Base-by-base conservation (phyloP, 192 early-diverging fungal genomes). In the Chytriomyces hyalinus region DNA sequence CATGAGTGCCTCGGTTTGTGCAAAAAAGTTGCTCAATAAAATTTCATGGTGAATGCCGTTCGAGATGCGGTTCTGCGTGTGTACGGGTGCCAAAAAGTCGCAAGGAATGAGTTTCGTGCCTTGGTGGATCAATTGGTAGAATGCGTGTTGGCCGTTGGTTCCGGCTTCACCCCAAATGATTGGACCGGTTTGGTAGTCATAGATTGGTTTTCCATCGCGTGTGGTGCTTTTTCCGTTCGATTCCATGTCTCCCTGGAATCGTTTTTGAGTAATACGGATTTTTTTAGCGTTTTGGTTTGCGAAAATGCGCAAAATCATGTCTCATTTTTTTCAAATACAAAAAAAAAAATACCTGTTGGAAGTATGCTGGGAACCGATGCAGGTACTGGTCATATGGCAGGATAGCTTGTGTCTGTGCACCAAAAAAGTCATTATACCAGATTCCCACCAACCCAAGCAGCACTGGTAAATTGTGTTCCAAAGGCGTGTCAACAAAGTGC, bases 141-240 rank as follows among this genome's bases (percentile, higher is more conserved):
- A 99, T 45, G 97, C 96, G 69, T 99, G 97, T 84, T 99, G 97
- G 63, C 96, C 97, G 83, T 99, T 99, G 77, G 97, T 99, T 50
- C 97, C 97, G 46, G 97, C 96, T 83, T 99, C 97, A 80, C 97
- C 97, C 93, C 97, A 98, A 79, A 99, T 97, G 82, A 98, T 96
- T 24, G 97, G 97, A 47, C 96, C 96, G 45, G 97, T 96, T 65
- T 90, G 86, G 84, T 95, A 94, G 74, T 93, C 80, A 5, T 67
- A 85, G 49, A 98, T 92, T 44, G 85, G 82, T 60, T 88, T 85
- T 77, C 94, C 94, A 80, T 92, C 87, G 64, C 96, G 92, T 65
- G 94, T 92, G 63, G 93, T 87, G 76, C 93, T 95, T 84, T 99
- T 99, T 80, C 97, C 97, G 80, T 99, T 99, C 20, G 95, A 97